Percentiles rank a stretch among this genome's conserved stretches.
phyloP scores from a whole-genome alignment of 1,139 yeast genomes.

The Martiniozyma asiatica region DNA sequence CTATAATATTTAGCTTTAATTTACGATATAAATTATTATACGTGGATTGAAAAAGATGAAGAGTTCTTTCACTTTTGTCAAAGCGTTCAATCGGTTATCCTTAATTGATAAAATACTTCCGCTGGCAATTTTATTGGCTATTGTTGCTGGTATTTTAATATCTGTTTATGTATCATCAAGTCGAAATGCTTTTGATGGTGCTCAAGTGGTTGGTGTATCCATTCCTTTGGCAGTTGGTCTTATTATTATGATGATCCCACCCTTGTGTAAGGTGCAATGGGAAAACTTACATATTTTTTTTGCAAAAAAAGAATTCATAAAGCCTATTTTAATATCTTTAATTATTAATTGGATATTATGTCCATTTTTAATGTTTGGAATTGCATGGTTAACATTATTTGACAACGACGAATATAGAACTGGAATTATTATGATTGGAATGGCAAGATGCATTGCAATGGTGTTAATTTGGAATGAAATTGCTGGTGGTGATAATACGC shows the following conservation, averaged over 20 bases:
- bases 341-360: conserved; percentile 45
- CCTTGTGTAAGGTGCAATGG: conserved; percentile 42
- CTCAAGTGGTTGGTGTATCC: conserved; percentile 24
- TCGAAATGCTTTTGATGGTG: conserved; percentile 24
- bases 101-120: conserved; percentile 29
- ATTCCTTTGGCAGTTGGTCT: conserved; percentile 42
- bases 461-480: conserved; percentile 50
- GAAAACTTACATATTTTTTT: conserved; percentile 26
- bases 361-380: conserved; percentile 45
- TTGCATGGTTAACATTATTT: conserved; percentile 44
- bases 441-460: conserved; percentile 57
- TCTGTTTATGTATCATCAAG: conserved; percentile 26
- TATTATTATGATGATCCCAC: conserved; percentile 49
- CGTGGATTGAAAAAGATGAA: too few relatives aligned
- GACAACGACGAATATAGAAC: conserved; percentile 37
- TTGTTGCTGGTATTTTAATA: conserved; percentile 24
- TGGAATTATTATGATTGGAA: conserved; percentile 48
- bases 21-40: too few relatives aligned
- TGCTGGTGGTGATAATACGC: conserved; percentile 38
- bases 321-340: conserved; percentile 30
- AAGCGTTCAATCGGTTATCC: too few relatives aligned
- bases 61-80: too few relatives aligned
- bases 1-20: too few relatives aligned
- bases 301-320: conserved; percentile 19
- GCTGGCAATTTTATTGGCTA: conserved; percentile 22